Percentiles rank a stretch among this genome's conserved stretches.
Conservation (phyloP, 805 yeast genomes). For the Spathaspora boniae region DNA sequence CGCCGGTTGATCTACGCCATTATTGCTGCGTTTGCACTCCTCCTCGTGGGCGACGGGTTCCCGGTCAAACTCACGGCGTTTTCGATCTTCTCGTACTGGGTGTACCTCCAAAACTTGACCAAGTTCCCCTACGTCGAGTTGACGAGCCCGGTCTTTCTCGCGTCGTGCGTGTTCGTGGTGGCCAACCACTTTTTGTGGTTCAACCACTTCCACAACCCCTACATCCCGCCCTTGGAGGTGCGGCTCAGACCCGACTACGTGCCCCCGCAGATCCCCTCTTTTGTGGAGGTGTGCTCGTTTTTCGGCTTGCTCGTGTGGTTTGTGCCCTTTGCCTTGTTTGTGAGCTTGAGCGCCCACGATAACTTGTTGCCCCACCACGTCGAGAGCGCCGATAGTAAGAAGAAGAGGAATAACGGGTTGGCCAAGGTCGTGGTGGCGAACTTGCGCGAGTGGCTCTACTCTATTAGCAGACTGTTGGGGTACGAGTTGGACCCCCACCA, state of each 20-base stretch:
- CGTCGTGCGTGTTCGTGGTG: constrained; percentile 69
- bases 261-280: constrained; percentile 71
- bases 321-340: constrained; percentile 88
- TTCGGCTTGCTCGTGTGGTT: constrained; percentile 94
- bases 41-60: constrained; percentile 73
- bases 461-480: constrained; percentile 55
- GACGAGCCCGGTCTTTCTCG: constrained; percentile 64
- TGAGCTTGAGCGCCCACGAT: constrained; percentile 88
- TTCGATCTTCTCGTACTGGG: constrained; percentile 64
- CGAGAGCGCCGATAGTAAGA: constrained; percentile 25
- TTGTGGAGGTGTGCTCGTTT: constrained; percentile 90
- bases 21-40: constrained; percentile 49
- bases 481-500: constrained; percentile 57
- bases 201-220: constrained; percentile 69
- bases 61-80: constrained; percentile 67
- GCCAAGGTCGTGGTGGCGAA: constrained; percentile 64
- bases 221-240: constrained; percentile 64
- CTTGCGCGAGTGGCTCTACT: constrained; percentile 45
- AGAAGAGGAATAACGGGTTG: constrained; percentile 47
- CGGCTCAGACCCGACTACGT: constrained; percentile 55
- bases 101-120: constrained; percentile 73
- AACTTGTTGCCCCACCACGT: constrained; percentile 67
- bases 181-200: constrained; percentile 90
- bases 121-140: constrained; percentile 82
- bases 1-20: constrained; percentile 60